Conservation (phyloP, 2,329 filamentous ascomycete genomes). For the Ophiostoma sp. region DNA sequence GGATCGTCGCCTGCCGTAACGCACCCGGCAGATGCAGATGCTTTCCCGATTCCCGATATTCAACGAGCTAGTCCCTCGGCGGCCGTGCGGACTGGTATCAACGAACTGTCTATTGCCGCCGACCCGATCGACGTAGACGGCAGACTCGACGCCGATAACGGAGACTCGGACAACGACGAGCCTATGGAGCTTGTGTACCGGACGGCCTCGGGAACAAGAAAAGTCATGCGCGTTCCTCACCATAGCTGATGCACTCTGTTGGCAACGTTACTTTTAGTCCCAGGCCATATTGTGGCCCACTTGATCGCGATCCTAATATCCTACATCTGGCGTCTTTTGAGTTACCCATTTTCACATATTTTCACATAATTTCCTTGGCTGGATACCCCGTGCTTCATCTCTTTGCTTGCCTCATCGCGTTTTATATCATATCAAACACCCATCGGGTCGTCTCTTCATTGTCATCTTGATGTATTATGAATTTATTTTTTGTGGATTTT, state of each 20-base stretch:
- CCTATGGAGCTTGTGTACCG: slow-evolving; percentile 24
- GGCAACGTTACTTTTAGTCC: too few relatives aligned
- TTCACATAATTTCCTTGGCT: not conserved
- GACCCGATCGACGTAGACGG: not conserved
- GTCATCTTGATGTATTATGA: not conserved
- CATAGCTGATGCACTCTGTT: not conserved
- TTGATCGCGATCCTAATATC: too few relatives aligned
- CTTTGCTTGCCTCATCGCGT: too few relatives aligned
- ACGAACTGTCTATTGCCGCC: slow-evolving; percentile 15
- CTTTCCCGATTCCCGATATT: not conserved
- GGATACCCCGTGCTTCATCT: too few relatives aligned
- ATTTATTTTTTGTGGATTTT: not conserved
- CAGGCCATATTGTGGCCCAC: too few relatives aligned
- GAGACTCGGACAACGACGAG: slow-evolving; percentile 6
- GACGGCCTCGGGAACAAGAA: slow-evolving; percentile 24
- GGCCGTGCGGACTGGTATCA: slow-evolving; percentile 13
- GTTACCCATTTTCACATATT: not conserved
- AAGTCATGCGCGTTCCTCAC: slow-evolving; percentile 1
- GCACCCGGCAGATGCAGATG: not conserved
- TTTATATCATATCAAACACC: too few relatives aligned
- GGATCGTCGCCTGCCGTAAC: too few relatives aligned
- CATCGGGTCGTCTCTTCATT: not conserved
- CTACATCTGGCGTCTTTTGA: not conserved
- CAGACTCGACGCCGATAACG: slow-evolving; percentile 1
- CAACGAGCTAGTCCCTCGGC: slow-evolving; percentile 14